Conservation (phyloP, 179 eudicot species). For the Drosera spatulata region DNA sequence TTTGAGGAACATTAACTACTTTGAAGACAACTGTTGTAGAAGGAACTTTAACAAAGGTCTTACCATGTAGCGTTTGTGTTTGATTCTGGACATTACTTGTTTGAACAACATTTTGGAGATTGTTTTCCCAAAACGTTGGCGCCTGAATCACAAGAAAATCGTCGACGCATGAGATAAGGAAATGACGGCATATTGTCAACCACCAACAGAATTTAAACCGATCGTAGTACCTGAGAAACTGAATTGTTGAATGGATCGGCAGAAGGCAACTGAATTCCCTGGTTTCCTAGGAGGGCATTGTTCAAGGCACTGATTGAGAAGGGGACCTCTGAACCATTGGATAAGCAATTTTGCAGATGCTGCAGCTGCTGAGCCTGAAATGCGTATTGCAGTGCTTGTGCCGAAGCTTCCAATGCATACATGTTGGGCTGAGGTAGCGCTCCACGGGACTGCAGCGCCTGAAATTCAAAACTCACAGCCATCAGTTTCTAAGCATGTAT, state of each 20-base stretch:
- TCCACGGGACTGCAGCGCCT: no score
- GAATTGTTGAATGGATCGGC: not conserved
- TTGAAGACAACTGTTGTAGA: not conserved
- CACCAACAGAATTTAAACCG: no score
- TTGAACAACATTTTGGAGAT: slow-evolving; percentile 51
- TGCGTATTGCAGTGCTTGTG: not conserved
- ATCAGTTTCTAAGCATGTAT: no score
- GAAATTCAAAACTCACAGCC: no score
- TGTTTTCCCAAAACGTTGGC: slow-evolving; percentile 51
- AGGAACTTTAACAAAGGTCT: not conserved
- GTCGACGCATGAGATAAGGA: no score
- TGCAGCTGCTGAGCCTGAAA: slow-evolving; percentile 5
- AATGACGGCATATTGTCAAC: no score
- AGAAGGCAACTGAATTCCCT: slow-evolving; percentile 13
- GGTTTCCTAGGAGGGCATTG: slow-evolving; percentile 8
- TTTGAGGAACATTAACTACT: no score
- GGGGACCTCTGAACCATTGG: slow-evolving; percentile 20
- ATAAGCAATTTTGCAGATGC: slow-evolving; percentile 13
- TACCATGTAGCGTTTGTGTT: slow-evolving; percentile 19
- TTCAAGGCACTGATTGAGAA: slow-evolving; percentile 30
- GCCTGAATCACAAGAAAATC: slow-evolving; percentile 13
- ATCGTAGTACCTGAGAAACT: not conserved
- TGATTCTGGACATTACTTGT: slow-evolving; percentile 31
- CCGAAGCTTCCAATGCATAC: no score
- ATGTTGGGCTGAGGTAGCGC: no score